Conservation (phyloP, 345 rosid genomes). For the Noccaea caerulescens region DNA sequence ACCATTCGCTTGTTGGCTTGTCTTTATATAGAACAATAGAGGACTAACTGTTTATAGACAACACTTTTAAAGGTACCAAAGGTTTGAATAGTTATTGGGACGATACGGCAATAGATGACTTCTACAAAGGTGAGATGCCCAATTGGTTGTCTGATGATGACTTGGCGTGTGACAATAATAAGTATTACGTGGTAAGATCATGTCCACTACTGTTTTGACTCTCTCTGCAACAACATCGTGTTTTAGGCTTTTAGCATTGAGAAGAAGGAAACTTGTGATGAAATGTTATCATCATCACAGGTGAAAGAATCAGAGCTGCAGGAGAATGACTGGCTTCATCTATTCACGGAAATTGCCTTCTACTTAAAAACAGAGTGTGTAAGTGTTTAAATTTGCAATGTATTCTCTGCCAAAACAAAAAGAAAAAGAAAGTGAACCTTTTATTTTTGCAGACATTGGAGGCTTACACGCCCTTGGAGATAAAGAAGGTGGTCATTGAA, state of each 20-base stretch:
- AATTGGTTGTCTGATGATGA: too few species aligned
- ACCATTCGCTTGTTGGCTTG: background rate
- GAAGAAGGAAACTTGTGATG: too few species aligned
- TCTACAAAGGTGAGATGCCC: too few species aligned
- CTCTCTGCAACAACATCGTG: too few species aligned
- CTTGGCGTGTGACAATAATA: background rate
- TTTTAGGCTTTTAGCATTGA: too few species aligned
- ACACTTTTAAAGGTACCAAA: too few species aligned
- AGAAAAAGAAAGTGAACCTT: background rate
- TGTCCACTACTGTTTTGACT: too few species aligned
- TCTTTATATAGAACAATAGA: background rate
- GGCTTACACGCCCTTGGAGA: conserved; percentile 25
- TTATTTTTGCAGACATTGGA: background rate
- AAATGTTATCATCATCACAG: background rate
- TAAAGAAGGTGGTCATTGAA: conserved; percentile 15
- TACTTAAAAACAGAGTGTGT: background rate
- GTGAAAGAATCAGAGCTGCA: conserved; percentile 3
- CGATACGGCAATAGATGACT: too few species aligned
- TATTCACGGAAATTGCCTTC: background rate
- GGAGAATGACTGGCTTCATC: background rate
- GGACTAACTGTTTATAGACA: too few species aligned
- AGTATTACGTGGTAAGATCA: too few species aligned
- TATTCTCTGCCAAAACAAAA: background rate
- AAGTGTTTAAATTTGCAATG: background rate
- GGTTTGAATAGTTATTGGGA: too few species aligned